Evolutionary conservation across 2,329 filamentous ascomycete species (phyloP), one percentile per base, ranked within the genome.

Genomic region (Ceratocystiopsis sp.): DNA sequence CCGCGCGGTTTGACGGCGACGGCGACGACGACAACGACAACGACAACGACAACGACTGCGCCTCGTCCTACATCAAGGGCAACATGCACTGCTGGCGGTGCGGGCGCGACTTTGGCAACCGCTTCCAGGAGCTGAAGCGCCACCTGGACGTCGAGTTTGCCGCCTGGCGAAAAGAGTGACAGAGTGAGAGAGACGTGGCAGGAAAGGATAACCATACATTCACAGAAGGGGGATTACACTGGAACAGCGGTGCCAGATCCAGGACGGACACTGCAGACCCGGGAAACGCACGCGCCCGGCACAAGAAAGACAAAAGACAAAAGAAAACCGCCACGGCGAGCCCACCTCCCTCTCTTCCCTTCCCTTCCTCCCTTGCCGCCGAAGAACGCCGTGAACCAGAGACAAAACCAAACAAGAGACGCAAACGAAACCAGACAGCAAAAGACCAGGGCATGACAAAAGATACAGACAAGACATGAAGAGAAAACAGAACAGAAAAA

Each of bases 21-120:
- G 25, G 16, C 16, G 39, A 40, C 14, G 33, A 40, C 2, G 37
- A 42, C n/a, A 25, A 35, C 33, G 35, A 19, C 6, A 17, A 39
- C 3, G 34, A 32, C 10, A 35, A 38, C 4, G 25, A 16, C 3
- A 18, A 35, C 8, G 18, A 38, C 35, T 13, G 38, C 19, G 21
- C 16, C 16, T 6, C 19, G n/a, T 35, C 21, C 16, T 39, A 37
- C 13, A 21, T 46, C 8, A n/a, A 37, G 9, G 34, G 19, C 12
- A 78, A 85, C 46, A 68, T 94, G 58, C 61, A 63, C 49, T 96
- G 91, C 58, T 96, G 91, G 89, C 70, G 84, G 42, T 96, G 91
- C 62, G 75, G 76, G 2, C 61, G 59, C 58, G 71, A 75, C 42
- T 95, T 91, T 60, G 73, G 71, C 17, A 84, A 83, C 50, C 72